These are phyloP conservation scores for Ziziphus jujuba DNA, from an alignment of 306 rosid species.

Conservation along the genomic window DNA sequence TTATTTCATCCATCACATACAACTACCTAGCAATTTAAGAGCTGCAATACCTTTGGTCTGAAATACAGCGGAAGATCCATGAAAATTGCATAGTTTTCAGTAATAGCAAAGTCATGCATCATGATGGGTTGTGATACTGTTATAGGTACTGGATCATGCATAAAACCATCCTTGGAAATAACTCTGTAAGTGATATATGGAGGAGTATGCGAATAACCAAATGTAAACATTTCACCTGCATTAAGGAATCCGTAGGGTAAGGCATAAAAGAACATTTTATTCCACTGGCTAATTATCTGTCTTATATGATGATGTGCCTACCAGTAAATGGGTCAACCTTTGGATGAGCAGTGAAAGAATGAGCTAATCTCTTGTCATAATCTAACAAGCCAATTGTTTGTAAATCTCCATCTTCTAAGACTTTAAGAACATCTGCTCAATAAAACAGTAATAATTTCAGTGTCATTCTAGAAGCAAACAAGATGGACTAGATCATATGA, in stretches of 20 bases:
- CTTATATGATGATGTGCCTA: slow-evolving; percentile 32
- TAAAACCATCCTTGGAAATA: slow-evolving; percentile 79
- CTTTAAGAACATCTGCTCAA: slow-evolving; percentile 77
- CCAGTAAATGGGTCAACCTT: slow-evolving; percentile 96
- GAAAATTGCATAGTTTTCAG: slow-evolving; percentile 82
- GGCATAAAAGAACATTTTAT: slow-evolving; percentile 20
- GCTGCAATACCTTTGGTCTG: slow-evolving; percentile 73
- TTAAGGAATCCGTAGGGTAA: slow-evolving; percentile 25
- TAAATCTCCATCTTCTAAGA: slow-evolving; percentile 94
- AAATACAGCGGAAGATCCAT: slow-evolving; percentile 90
- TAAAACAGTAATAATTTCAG: slow-evolving; percentile 27
- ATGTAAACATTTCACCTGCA: slow-evolving; percentile 97
- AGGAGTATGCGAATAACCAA: slow-evolving; percentile 80
- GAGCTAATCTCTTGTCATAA: slow-evolving; percentile 90
- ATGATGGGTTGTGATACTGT: slow-evolving; percentile 82
- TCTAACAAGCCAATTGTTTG: slow-evolving; percentile 89
- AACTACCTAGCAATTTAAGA: neutral
- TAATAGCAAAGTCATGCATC: slow-evolving; percentile 97
- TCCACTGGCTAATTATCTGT: slow-evolving; percentile 18
- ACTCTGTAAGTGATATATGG: slow-evolving; percentile 95
- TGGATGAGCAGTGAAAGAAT: slow-evolving; percentile 96
- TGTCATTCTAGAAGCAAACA: slow-evolving; percentile 20
- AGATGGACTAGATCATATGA: slow-evolving; percentile 10
- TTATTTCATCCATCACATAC: slow-evolving; percentile 1
- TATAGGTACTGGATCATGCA: slow-evolving; percentile 94